phyloP scores from a whole-genome alignment of 306 rosid species.

The Cicer judaicum region DNA sequence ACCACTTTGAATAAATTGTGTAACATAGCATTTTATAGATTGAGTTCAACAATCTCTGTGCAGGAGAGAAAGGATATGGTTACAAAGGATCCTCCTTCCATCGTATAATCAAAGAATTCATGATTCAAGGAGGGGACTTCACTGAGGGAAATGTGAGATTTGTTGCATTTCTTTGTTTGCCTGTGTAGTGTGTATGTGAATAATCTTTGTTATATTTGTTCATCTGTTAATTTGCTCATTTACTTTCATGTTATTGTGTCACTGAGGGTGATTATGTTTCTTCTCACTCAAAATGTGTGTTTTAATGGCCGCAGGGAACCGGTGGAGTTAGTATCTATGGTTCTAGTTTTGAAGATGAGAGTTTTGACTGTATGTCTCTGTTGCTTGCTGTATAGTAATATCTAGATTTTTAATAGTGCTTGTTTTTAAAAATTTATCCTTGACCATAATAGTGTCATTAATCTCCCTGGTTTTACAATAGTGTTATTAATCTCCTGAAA shows the following conservation, averaged over 20 bases:
- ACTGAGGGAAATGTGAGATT: conserved; percentile 75
- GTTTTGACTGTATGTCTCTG: conserved; percentile 65
- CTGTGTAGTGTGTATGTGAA: neutral
- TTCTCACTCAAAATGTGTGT: conserved; percentile 36
- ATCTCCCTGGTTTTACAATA: neutral
- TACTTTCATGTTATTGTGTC: conserved; percentile 33
- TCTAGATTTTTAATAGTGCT: conserved; percentile 6
- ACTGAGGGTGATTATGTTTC: neutral
- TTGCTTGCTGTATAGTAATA: conserved; percentile 33
- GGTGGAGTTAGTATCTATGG: conserved; percentile 94
- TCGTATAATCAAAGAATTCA: conserved; percentile 87
- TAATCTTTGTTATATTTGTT: conserved; percentile 22
- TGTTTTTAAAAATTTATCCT: conserved; percentile 25
- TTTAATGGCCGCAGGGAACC: conserved; percentile 75
- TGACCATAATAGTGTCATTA: neutral
- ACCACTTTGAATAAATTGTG: conserved; percentile 26
- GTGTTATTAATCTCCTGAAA: neutral
- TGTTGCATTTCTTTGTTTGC: conserved; percentile 30
- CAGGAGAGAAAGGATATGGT: conserved; percentile 96
- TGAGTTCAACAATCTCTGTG: conserved; percentile 41
- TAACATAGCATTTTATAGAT: conserved; percentile 26
- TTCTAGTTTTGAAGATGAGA: conserved; percentile 78
- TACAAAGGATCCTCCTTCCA: conserved; percentile 93
- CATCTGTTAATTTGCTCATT: conserved; percentile 10
- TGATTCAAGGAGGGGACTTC: conserved; percentile 99